Percentiles rank a stretch among this genome's conserved stretches.
Conservation (phyloP, 192 early-diverging fungal species). For the Spizellomyces sp. region DNA sequence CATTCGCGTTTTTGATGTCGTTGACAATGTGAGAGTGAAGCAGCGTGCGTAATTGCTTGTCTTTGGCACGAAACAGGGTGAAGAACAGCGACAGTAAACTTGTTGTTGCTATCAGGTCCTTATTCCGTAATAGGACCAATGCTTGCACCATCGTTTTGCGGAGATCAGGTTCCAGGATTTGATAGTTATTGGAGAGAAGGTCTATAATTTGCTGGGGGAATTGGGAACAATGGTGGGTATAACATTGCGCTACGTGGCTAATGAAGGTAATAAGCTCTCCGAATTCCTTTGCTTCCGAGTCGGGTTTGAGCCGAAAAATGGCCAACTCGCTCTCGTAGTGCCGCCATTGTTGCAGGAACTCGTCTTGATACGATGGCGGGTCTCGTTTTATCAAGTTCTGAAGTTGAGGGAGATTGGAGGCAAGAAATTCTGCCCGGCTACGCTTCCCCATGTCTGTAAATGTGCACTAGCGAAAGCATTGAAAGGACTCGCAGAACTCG, state of each 20-base stretch:
- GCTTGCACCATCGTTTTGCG: conserved; percentile 88
- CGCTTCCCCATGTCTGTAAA: conserved; percentile 28
- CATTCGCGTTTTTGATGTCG: conserved; percentile 93
- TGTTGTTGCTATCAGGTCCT: conserved; percentile 64
- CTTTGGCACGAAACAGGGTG: conserved; percentile 90
- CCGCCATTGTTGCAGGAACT: conserved; percentile 91
- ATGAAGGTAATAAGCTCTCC: conserved; percentile 90
- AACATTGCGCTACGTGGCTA: conserved; percentile 84
- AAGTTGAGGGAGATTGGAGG: conserved; percentile 88
- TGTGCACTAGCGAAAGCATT: not conserved
- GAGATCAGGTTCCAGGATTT: conserved; percentile 79
- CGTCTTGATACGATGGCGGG: conserved; percentile 86
- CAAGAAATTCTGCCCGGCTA: conserved; percentile 38
- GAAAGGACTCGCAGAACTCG: too few relatives aligned
- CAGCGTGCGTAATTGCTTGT: conserved; percentile 86
- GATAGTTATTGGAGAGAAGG: conserved; percentile 78
- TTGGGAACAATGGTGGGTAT: conserved; percentile 71
- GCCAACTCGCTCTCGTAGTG: conserved; percentile 87
- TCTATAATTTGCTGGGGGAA: conserved; percentile 87
- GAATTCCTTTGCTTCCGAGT: conserved; percentile 71
- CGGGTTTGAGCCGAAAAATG: conserved; percentile 88
- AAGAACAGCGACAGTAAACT: conserved; percentile 90
- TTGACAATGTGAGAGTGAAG: conserved; percentile 93
- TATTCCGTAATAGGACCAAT: conserved; percentile 86
- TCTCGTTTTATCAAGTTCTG: conserved; percentile 99